phyloP scores from a whole-genome alignment of 2,329 filamentous ascomycete species.

The Colletotrichum falcatum region DNA sequence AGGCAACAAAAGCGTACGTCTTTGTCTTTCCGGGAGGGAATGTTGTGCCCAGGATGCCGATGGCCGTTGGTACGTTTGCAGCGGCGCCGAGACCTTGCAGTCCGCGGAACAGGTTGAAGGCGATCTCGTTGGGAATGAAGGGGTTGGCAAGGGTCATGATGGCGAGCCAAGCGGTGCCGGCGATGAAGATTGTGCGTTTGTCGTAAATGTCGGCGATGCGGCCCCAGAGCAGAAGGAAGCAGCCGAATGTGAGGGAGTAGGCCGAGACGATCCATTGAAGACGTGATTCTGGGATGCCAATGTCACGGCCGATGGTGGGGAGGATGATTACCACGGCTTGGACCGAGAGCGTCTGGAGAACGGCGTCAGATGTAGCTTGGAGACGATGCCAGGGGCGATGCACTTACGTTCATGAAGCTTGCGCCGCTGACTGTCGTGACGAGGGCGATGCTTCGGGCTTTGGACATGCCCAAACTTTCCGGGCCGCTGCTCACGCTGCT shows the following conservation, averaged over 20 bases:
- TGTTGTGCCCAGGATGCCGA: conserved; percentile 76
- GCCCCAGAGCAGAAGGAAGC: conserved; percentile 76
- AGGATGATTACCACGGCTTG: conserved; percentile 73
- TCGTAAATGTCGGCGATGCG: conserved; percentile 76
- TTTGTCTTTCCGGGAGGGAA: conserved; percentile 76
- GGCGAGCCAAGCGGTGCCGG: conserved; percentile 73
- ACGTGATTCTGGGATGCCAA: conserved; percentile 68
- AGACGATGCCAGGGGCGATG: neutral
- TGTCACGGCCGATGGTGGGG: conserved; percentile 68
- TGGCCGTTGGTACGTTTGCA: conserved; percentile 77
- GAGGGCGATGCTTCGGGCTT: conserved; percentile 64
- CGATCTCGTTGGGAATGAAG: conserved; percentile 75
- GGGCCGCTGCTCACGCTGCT: conserved; percentile 25
- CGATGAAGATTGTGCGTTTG: conserved; percentile 73
- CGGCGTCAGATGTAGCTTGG: neutral
- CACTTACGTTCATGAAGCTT: conserved; percentile 65
- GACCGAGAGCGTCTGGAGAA: conserved; percentile 63
- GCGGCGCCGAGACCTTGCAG: conserved; percentile 77
- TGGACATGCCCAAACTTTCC: conserved; percentile 57
- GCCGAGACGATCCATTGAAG: conserved; percentile 76
- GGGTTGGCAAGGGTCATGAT: conserved; percentile 69
- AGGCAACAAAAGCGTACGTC: conserved; percentile 77
- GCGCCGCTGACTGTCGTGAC: conserved; percentile 67
- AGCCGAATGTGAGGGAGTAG: conserved; percentile 74
- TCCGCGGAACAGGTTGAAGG: conserved; percentile 74